These are phyloP conservation scores for Hysterangium stoloniferum DNA, from an alignment of 768 basidiomycete genomes.

Conservation along the genomic window DNA sequence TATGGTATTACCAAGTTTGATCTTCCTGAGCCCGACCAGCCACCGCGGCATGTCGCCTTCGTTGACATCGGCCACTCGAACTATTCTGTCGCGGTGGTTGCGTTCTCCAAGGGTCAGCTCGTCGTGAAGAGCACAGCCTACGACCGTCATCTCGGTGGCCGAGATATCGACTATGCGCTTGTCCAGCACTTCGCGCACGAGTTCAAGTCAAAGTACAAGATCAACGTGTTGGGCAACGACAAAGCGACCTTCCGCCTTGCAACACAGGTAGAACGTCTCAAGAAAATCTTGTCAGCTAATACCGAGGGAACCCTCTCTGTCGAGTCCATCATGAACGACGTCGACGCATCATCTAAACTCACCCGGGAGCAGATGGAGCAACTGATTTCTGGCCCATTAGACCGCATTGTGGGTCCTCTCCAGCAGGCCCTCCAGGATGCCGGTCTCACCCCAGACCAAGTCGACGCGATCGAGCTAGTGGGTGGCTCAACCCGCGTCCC, in stretches of 20 bases:
- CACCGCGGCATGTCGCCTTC: conserved; percentile 82
- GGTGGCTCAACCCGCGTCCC: conserved; percentile 93
- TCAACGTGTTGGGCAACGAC: conserved; percentile 85
- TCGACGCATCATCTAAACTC: conserved; percentile 85
- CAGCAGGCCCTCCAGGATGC: conserved; percentile 74
- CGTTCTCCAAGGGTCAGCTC: conserved; percentile 92
- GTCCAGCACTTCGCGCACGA: conserved; percentile 82
- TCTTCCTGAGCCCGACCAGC: conserved; percentile 72
- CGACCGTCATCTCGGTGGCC: conserved; percentile 90
- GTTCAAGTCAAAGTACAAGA: conserved; percentile 97
- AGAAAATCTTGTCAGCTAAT: conserved; percentile 96
- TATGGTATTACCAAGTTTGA: conserved; percentile 99
- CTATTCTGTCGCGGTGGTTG: conserved; percentile 80
- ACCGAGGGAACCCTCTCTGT: conserved; percentile 82
- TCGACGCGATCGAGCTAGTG: conserved; percentile 87
- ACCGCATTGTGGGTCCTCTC: conserved; percentile 69
- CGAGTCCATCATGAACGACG: conserved; percentile 93
- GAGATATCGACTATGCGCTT: conserved; percentile 91
- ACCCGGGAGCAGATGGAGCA: conserved; percentile 75
- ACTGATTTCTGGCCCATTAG: conserved; percentile 69
- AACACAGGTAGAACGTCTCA: conserved; percentile 86
- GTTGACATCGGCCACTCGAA: conserved; percentile 93
- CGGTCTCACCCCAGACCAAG: conserved; percentile 72
- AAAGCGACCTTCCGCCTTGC: conserved; percentile 90
- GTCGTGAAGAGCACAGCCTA: conserved; percentile 82